Evolutionary conservation across 2,329 filamentous ascomycete species (phyloP), one percentile per base, ranked within the genome.

Genomic region (Cladosporium austrohemisphaericum): DNA sequence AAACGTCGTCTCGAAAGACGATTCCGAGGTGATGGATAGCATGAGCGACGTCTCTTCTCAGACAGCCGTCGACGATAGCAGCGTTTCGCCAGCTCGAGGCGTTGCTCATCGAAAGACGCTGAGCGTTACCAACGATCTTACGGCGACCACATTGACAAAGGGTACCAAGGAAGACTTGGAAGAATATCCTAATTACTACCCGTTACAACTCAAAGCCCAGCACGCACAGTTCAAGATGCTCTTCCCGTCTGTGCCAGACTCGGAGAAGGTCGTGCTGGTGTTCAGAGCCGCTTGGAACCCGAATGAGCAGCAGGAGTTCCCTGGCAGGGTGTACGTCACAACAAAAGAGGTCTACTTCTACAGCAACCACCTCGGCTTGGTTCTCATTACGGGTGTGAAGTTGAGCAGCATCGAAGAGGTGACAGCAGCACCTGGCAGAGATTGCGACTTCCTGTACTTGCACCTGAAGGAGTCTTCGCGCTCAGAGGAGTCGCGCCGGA

Each of bases 261-360:
- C 86, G 14, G 90, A 97, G 62, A 89, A 89, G 65, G 75, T 95
- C 6, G 84, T 96, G 3, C 76, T 97, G 41, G 93, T 98, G 2
- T 97, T 97, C 71, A 82, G 91, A 37, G 92, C 91, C 13, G 88
- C 89, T 0, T 98, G 93, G 89, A 85, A 82, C 60, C 81, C 83
- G 1, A 85, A 83, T 57, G 83, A 86, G 47, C 79, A 83, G 57
- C 84, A 87, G 67, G 84, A 87, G 53, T 88, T 97, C 52, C 84
- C 85, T 7, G 85, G 93, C 1, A 82, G 93, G 46, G 83, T 95
- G 19, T 98, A 94, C 65, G 84, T 95, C 52, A 97, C 92, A 1
- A 78, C 85, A 0, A 83, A 85, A 54, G 86, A 91, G 56, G 83
- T 98, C 65, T 97, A 95, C 68, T 97, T 98, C 64, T 98, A 96